Percentiles rank a stretch among this genome's conserved stretches.
phyloP scores from a whole-genome alignment of 1,284 basidiomycete species.

The Rhodotorula sp. region DNA sequence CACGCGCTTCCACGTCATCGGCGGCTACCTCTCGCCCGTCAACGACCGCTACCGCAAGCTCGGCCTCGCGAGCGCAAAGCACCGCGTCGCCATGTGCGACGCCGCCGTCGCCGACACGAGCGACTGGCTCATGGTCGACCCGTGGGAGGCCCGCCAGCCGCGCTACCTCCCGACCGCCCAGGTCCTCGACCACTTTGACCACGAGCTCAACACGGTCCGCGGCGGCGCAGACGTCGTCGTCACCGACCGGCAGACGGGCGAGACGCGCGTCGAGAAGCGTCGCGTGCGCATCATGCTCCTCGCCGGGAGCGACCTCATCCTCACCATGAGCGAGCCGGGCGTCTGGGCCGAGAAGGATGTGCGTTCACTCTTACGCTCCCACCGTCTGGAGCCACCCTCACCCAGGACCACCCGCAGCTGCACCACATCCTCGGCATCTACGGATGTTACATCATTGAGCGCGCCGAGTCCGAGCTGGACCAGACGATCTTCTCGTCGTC shows the following conservation, averaged over 20 bases:
- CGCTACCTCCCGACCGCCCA: conserved; percentile 48
- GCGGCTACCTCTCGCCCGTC: conserved; percentile 48
- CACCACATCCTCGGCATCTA: conserved; percentile 94
- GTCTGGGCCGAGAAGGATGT: conserved; percentile 96
- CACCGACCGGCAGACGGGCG: conserved; percentile 34
- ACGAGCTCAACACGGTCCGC: conserved; percentile 45
- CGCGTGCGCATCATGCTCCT: conserved; percentile 79
- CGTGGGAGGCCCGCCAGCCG: conserved; percentile 47
- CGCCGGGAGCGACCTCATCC: conserved; percentile 94
- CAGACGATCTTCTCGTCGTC: conserved; percentile 45
- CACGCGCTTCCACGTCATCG: conserved; percentile 46
- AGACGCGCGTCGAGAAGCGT: conserved; percentile 47
- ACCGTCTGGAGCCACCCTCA: conserved; percentile 18
- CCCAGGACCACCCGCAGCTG: conserved; percentile 58
- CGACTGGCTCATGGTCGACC: conserved; percentile 49
- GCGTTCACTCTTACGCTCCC: conserved; percentile 48
- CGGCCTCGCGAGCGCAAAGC: conserved; percentile 44
- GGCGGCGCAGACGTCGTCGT: conserved; percentile 43
- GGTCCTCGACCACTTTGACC: conserved; percentile 49
- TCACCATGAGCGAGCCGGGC: conserved; percentile 98
- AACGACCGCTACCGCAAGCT: conserved; percentile 49
- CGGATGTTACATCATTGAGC: conserved; percentile 92
- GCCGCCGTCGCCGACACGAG: conserved; percentile 44
- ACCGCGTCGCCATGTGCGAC: conserved; percentile 48
- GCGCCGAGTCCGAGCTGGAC: conserved; percentile 84